These are phyloP conservation scores for Strigomonas culicis DNA, from an alignment of 208 protist species.

Conservation along the genomic window DNA sequence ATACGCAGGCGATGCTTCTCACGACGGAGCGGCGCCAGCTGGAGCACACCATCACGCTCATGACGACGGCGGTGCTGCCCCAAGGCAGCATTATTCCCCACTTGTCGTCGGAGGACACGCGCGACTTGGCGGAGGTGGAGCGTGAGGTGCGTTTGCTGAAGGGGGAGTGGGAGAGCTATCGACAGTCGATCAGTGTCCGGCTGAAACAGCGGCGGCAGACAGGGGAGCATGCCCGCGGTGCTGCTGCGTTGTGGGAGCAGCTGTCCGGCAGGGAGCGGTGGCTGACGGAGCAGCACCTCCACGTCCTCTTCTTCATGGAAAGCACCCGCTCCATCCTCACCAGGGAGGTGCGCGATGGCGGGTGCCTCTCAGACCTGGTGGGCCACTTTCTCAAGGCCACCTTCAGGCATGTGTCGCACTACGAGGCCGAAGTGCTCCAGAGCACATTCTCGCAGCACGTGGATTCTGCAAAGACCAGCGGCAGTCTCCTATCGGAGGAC, in stretches of 20 bases:
- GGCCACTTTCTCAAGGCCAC: conserved; percentile 1
- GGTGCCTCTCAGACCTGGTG: conserved; percentile 2
- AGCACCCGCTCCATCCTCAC: background rate
- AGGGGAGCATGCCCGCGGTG: background rate
- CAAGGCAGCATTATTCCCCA: conserved; percentile 18
- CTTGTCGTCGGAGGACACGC: conserved; percentile 24
- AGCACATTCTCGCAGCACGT: no score
- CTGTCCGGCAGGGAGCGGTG: background rate
- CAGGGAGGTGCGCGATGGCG: conserved; percentile 1
- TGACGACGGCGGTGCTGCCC: background rate
- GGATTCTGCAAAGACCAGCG: no score
- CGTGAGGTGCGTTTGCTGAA: conserved; percentile 27
- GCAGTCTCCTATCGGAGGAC: no score
- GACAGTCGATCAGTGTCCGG: conserved; percentile 31
- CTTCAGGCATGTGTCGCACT: no score
- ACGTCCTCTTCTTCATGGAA: conserved; percentile 1
- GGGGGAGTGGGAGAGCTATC: conserved; percentile 56
- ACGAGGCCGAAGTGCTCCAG: no score
- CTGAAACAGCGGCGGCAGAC: conserved; percentile 1
- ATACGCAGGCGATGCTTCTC: conserved; percentile 20
- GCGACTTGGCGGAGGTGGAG: conserved; percentile 32
- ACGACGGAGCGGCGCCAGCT: conserved; percentile 24
- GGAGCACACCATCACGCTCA: conserved; percentile 17
- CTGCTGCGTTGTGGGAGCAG: background rate
- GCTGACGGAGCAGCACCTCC: background rate